Conservation (phyloP, 352 stramenopile genomes). For the Thraustochytrium striatum region DNA sequence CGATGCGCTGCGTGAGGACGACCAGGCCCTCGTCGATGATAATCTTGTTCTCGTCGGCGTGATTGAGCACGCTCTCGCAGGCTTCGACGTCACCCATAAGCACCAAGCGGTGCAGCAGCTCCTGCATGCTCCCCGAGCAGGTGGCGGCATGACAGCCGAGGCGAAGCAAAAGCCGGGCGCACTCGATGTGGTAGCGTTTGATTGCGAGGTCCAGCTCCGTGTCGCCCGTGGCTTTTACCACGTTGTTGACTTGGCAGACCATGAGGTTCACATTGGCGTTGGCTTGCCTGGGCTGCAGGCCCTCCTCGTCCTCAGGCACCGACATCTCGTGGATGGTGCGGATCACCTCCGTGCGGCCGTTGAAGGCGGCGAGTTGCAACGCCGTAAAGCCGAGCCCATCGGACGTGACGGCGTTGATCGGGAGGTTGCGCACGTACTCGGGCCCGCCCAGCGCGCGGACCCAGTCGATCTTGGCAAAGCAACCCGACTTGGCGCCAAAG, state of each 20-base stretch:
- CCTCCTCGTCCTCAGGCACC: not conserved
- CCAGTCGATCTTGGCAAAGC: not conserved
- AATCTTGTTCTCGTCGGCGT: slow-evolving; percentile 22
- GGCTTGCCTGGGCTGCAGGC: not conserved
- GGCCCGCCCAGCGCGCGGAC: not conserved
- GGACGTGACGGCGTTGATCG: not conserved
- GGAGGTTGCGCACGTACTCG: not conserved
- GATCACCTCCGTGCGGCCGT: slow-evolving; percentile 7
- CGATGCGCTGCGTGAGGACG: slow-evolving; percentile 35
- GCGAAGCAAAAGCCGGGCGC: not conserved
- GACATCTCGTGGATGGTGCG: not conserved
- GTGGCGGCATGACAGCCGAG: not conserved
- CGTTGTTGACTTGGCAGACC: not conserved
- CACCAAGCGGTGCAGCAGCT: slow-evolving; percentile 33
- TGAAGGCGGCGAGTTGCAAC: slow-evolving; percentile 6
- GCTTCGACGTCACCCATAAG: slow-evolving; percentile 46
- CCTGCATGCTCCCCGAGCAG: slow-evolving; percentile 2
- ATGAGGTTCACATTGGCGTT: not conserved
- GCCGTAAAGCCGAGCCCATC: not conserved
- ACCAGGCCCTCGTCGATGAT: slow-evolving; percentile 32
- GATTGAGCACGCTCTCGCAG: slow-evolving; percentile 45
- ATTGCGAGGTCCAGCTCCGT: slow-evolving; percentile 2
- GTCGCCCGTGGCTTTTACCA: not conserved
- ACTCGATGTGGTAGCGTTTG: not conserved
- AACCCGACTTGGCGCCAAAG: slow-evolving; percentile 17